phyloP scores from a whole-genome alignment of 2,329 filamentous ascomycete genomes.

The Orbilia brochopaga region DNA sequence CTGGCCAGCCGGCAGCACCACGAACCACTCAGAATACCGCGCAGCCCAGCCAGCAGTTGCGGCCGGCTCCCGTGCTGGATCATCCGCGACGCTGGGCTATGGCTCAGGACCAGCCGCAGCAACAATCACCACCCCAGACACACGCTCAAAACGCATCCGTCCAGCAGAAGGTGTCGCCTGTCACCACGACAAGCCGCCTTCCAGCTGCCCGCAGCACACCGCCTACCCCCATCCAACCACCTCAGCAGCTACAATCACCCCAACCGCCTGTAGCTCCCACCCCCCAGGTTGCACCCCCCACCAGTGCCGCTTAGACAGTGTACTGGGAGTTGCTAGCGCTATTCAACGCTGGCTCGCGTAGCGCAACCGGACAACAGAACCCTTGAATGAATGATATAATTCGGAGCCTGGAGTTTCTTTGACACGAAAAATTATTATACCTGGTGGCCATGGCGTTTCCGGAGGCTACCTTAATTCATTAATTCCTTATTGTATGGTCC shows the following conservation, averaged over 20 bases:
- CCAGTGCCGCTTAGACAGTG: conserved; percentile 7
- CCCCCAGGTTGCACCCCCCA: conserved; percentile 3
- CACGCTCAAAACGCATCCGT: conserved; percentile 12
- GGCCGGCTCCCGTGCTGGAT: conserved; percentile 29
- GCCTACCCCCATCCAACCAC: conserved; percentile 1
- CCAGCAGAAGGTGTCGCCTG: conserved; percentile 6
- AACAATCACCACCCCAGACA: conserved; percentile 14
- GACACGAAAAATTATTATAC: too few species aligned
- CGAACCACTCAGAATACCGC: conserved; percentile 26
- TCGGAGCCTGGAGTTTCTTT: too few species aligned
- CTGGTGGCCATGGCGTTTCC: too few species aligned
- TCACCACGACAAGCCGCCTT: conserved; percentile 12
- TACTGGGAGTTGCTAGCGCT: background rate
- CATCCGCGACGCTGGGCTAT: conserved; percentile 48
- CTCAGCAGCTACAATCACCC: conserved; percentile 14
- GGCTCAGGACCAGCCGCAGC: conserved; percentile 30
- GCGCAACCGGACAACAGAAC: too few species aligned
- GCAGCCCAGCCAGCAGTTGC: conserved; percentile 36
- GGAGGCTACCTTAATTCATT: too few species aligned
- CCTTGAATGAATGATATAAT: too few species aligned
- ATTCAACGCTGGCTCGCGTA: background rate
- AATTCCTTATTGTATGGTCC: too few species aligned
- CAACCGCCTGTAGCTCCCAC: background rate
- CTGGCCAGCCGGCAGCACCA: conserved; percentile 15
- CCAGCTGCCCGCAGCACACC: background rate